A percentile compares a stretch with the other conserved stretches of the same genome.
These are phyloP conservation scores for Hirschfeldia incana DNA, from an alignment of 345 rosid species.

Conservation along the genomic window DNA sequence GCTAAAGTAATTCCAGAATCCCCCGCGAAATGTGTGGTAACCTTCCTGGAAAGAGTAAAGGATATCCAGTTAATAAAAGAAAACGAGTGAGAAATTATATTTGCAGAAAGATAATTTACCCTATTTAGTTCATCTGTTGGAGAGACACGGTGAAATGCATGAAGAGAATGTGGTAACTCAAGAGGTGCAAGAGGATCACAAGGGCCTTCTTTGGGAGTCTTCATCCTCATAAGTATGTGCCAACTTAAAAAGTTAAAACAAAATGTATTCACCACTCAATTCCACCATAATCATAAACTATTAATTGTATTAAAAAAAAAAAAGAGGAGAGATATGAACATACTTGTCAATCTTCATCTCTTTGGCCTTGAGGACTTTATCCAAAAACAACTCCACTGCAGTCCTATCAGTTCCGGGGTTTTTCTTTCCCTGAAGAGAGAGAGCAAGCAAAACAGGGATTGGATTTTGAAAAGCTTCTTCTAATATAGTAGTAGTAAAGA, in stretches of 20 bases:
- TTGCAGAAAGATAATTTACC: slow-evolving; percentile 40
- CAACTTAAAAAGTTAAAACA: slow-evolving; percentile 48
- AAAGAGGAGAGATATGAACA: neutral
- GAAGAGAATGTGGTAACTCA: slow-evolving; percentile 91
- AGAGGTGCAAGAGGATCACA: slow-evolving; percentile 92
- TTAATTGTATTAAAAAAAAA: slow-evolving; percentile 20
- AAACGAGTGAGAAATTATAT: neutral
- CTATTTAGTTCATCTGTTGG: slow-evolving; percentile 60
- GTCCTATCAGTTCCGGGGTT: slow-evolving; percentile 77
- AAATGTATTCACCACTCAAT: neutral
- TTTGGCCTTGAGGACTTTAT: slow-evolving; percentile 62
- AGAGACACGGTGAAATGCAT: slow-evolving; percentile 82
- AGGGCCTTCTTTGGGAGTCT: slow-evolving; percentile 59
- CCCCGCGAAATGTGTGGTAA: slow-evolving; percentile 83
- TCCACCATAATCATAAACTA: neutral
- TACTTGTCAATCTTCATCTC: slow-evolving; percentile 96
- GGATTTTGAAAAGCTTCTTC: neutral
- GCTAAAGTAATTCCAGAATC: slow-evolving; percentile 99
- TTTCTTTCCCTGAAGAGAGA: slow-evolving; percentile 77
- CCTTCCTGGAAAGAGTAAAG: slow-evolving; percentile 67
- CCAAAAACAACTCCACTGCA: slow-evolving; percentile 61
- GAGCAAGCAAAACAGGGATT: neutral
- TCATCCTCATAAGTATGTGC: slow-evolving; percentile 97
- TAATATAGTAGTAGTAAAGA: neutral
- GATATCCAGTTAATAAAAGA: slow-evolving; percentile 1